Evolutionary conservation across 495 filamentous ascomycete species (phyloP).

Genomic region (Tuber umbilicatum): DNA sequence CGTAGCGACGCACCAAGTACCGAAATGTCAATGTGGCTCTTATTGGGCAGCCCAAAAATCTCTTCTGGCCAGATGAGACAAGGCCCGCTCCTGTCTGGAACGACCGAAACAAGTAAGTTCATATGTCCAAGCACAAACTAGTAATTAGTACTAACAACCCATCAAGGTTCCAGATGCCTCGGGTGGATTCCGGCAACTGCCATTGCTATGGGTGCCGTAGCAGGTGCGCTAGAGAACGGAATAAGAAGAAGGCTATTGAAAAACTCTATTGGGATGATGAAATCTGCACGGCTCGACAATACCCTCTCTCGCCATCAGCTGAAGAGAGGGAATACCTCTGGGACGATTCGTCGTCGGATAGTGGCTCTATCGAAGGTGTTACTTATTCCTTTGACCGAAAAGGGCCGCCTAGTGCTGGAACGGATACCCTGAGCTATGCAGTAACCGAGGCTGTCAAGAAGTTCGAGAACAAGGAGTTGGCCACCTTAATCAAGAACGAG

Average conservation of each 20-base stretch:
- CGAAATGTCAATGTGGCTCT: constrained; percentile 36
- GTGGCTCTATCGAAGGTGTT: constrained; percentile 28
- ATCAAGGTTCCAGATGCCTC: constrained; percentile 32
- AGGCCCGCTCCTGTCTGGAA: constrained; percentile 25
- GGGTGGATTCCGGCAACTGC: constrained; percentile 11
- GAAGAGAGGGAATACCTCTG: constrained; percentile 24
- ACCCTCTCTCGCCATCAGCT: constrained; percentile 24
- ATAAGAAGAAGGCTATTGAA: constrained; percentile 26
- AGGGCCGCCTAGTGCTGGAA: constrained; percentile 28
- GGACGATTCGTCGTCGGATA: constrained; percentile 32
- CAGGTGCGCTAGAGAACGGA: constrained; percentile 12
- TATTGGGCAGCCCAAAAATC: constrained; percentile 23
- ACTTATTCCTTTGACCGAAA: constrained; percentile 34
- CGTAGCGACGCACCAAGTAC: constrained; percentile 40
- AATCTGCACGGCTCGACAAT: constrained; percentile 24
- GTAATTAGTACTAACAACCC: constrained; percentile 24
- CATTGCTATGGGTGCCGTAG: constrained; percentile 25
- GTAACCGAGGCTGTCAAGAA: constrained; percentile 38
- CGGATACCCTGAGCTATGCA: constrained; percentile 32
- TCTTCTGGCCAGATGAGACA: constrained; percentile 8
- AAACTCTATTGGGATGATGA: constrained; percentile 27
- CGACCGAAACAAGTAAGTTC: constrained; percentile 33
- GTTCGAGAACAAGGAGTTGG: constrained; percentile 40
- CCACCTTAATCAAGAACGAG: constrained; percentile 38
- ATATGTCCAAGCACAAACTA: background rate